Conservation (phyloP, 345 rosid genomes). For the Dipteronia dyeriana region DNA sequence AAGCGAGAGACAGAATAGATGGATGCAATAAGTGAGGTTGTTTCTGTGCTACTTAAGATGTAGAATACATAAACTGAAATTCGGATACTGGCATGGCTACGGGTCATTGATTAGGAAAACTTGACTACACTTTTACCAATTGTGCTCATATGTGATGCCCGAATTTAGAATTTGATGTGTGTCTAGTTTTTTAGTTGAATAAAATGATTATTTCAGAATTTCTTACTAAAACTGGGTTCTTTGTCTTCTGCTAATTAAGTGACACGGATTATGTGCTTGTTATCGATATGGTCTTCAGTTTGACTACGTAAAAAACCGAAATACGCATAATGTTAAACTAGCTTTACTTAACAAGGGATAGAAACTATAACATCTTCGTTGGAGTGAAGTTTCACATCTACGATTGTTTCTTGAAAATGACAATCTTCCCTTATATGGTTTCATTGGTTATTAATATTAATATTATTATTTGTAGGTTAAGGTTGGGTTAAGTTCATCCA, state of each 20-base stretch:
- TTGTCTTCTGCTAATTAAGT: background rate
- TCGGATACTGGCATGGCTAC: background rate
- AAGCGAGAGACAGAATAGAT: background rate
- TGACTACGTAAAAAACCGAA: background rate
- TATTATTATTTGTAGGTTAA: conserved; percentile 37
- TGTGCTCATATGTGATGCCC: background rate
- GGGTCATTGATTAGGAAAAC: background rate
- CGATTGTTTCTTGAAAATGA: background rate
- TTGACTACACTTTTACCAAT: background rate
- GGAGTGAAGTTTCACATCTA: background rate
- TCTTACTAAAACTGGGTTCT: background rate
- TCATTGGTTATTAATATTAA: conserved; percentile 6
- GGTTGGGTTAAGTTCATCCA: conserved; percentile 53
- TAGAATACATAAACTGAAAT: background rate
- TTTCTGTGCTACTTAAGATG: background rate
- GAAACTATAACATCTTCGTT: background rate
- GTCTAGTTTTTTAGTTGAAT: too few species aligned
- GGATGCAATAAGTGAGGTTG: background rate
- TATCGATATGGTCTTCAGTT: background rate
- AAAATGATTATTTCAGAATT: background rate
- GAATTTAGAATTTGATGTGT: background rate
- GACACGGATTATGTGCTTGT: background rate
- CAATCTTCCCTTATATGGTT: background rate
- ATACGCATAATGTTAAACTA: background rate
- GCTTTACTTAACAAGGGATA: background rate